These are phyloP conservation scores for Nakazawaea laoshanensis DNA, from an alignment of 805 yeast species.

Conservation along the genomic window DNA sequence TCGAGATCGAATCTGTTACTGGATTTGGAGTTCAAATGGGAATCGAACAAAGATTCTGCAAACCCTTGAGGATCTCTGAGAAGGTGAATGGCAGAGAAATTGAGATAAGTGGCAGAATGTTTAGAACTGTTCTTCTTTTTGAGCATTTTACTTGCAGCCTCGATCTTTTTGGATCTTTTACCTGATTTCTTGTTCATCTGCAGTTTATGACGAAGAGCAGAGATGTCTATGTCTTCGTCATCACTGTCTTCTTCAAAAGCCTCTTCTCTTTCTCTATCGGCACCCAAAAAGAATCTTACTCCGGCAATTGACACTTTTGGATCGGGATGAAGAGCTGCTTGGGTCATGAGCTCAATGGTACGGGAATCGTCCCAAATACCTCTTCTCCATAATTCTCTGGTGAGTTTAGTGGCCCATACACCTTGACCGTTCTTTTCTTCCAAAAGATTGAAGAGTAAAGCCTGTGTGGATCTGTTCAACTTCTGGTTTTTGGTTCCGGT, in stretches of 20 bases:
- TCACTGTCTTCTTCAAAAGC: constrained; percentile 61
- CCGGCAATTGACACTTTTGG: constrained; percentile 85
- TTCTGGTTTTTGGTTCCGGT: constrained; percentile 87
- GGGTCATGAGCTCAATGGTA: constrained; percentile 96
- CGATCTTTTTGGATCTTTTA: constrained; percentile 63
- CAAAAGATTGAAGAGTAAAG: constrained; percentile 76
- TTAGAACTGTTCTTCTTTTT: constrained; percentile 57
- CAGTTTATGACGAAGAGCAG: constrained; percentile 69
- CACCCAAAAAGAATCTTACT: constrained; percentile 85
- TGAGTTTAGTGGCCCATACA: constrained; percentile 91
- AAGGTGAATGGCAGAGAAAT: constrained; percentile 91
- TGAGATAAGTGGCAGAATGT: constrained; percentile 60
- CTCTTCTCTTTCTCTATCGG: constrained; percentile 89
- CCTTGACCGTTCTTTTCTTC: constrained; percentile 70
- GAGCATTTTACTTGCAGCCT: constrained; percentile 53
- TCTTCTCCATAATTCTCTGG: constrained; percentile 95
- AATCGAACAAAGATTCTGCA: constrained; percentile 74
- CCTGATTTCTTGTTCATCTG: constrained; percentile 75
- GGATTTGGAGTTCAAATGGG: constrained; percentile 63
- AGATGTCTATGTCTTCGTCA: constrained; percentile 67
- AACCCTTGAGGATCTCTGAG: constrained; percentile 97
- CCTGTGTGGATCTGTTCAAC: constrained; percentile 85
- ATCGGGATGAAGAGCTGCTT: constrained; percentile 86
- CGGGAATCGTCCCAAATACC: constrained; percentile 98
- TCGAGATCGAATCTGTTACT: constrained; percentile 71